Conservation (phyloP, 2,329 filamentous ascomycete genomes). For the Sclerotinia sclerotiorum region DNA sequence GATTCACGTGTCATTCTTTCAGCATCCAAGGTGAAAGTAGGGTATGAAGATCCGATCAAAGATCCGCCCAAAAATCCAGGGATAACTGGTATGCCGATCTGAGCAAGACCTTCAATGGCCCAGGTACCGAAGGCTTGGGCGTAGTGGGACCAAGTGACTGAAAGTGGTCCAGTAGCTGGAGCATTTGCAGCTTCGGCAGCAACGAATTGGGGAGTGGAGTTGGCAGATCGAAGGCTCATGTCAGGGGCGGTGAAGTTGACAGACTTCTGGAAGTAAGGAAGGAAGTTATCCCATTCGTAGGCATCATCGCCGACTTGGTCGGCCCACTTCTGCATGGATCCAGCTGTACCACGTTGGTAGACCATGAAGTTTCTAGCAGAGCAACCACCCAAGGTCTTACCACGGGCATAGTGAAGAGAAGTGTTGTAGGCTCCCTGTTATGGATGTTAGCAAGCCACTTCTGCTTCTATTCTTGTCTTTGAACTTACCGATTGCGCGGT, state of each 20-base stretch:
- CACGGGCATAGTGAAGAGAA: constrained; percentile 35
- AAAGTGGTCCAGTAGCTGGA: constrained; percentile 41
- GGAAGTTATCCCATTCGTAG: constrained; percentile 49
- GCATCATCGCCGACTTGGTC: constrained; percentile 43
- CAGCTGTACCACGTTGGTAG: constrained; percentile 36
- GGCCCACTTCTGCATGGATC: constrained; percentile 46
- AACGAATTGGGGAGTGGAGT: constrained; percentile 38
- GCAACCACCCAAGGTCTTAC: constrained; percentile 39
- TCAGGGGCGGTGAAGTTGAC: constrained; percentile 23
- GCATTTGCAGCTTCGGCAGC: constrained; percentile 35
- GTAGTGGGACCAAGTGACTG: constrained; percentile 46
- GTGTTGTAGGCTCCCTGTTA: constrained; percentile 16
- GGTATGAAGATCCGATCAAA: constrained; percentile 44
- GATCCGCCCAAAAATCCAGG: constrained; percentile 45
- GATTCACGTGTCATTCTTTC: constrained; percentile 39
- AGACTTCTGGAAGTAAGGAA: constrained; percentile 45
- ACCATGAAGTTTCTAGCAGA: constrained; percentile 41
- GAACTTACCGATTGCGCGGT: constrained; percentile 33
- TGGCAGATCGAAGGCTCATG: constrained; percentile 29
- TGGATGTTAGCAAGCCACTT: not conserved
- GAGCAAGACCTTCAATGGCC: constrained; percentile 40
- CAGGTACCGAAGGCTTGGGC: constrained; percentile 40
- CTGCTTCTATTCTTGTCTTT: not conserved
- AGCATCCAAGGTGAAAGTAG: constrained; percentile 39
- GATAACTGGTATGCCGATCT: constrained; percentile 40